Conservation (phyloP, 2,329 filamentous ascomycete species). For the Aspergillus niger region DNA sequence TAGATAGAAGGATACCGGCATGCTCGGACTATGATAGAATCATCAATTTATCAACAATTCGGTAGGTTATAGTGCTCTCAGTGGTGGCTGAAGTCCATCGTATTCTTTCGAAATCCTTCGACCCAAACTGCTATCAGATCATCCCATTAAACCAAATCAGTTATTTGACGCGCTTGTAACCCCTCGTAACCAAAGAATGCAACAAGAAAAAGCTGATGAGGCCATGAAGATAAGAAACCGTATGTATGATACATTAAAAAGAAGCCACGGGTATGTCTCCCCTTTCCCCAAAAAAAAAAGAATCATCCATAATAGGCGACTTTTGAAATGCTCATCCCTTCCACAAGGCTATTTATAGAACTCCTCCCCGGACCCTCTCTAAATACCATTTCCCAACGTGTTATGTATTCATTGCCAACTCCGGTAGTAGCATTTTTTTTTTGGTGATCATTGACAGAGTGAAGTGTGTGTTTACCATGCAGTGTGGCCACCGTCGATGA, state of each 20-base stretch:
- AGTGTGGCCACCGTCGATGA: constrained; percentile 71
- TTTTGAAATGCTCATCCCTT: neutral
- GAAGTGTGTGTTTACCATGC: constrained; percentile 38
- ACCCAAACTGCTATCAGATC: neutral
- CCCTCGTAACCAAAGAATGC: neutral
- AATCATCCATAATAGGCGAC: neutral
- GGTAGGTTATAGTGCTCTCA: too few relatives aligned
- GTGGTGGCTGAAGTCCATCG: too few relatives aligned
- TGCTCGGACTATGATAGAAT: too few relatives aligned
- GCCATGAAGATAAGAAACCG: neutral
- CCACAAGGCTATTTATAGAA: neutral
- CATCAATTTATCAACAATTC: too few relatives aligned
- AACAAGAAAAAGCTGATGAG: neutral
- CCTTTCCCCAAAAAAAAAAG: neutral
- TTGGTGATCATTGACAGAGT: neutral
- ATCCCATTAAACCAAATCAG: neutral
- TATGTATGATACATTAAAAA: neutral
- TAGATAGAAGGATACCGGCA: too few relatives aligned
- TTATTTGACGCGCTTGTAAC: neutral
- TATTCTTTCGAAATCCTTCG: too few relatives aligned
- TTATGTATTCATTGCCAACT: neutral
- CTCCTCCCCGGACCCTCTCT: neutral
- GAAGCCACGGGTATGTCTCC: neutral
- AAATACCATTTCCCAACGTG: neutral
- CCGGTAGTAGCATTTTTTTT: neutral